These are phyloP conservation scores for Chalaropsis thielavioides DNA, from an alignment of 2,329 filamentous ascomycete genomes.

Conservation along the genomic window DNA sequence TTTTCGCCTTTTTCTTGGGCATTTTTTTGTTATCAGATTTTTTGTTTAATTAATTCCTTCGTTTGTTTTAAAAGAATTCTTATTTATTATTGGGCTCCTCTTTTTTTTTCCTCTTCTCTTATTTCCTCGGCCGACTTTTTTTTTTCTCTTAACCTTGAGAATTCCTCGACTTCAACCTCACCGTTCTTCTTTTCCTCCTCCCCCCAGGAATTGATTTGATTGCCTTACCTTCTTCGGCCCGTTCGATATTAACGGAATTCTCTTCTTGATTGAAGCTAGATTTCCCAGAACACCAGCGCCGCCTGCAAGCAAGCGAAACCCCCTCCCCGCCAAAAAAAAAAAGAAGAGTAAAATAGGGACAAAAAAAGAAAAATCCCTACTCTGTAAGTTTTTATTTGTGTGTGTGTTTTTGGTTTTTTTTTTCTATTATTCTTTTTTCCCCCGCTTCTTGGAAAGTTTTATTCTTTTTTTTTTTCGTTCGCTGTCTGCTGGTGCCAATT, in stretches of 20 bases:
- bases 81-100: constrained; percentile 5
- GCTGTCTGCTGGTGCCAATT: no score
- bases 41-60: constrained; percentile 12
- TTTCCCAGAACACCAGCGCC: not conserved
- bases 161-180: not conserved
- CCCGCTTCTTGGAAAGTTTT: no score
- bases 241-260: constrained; percentile 8
- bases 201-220: not conserved
- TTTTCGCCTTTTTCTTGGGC: no score
- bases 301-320: no score
- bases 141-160: not conserved
- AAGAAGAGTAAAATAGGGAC: not conserved
- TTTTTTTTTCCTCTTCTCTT: constrained; percentile 10
- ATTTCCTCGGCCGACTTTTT: no score
- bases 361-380: constrained; percentile 1
- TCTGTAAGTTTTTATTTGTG: not conserved
- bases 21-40: constrained; percentile 14
- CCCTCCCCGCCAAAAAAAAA: not conserved
- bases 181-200: constrained; percentile 8
- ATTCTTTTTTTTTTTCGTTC: not conserved
- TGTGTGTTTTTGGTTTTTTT: not conserved
- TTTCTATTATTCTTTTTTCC: not conserved
- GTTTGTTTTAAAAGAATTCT: constrained; percentile 4
- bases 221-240: not conserved
- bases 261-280: constrained; percentile 13